Evolutionary conservation across 1,284 basidiomycete species (phyloP).

Genomic region (Mrakiaceae sp.): DNA sequence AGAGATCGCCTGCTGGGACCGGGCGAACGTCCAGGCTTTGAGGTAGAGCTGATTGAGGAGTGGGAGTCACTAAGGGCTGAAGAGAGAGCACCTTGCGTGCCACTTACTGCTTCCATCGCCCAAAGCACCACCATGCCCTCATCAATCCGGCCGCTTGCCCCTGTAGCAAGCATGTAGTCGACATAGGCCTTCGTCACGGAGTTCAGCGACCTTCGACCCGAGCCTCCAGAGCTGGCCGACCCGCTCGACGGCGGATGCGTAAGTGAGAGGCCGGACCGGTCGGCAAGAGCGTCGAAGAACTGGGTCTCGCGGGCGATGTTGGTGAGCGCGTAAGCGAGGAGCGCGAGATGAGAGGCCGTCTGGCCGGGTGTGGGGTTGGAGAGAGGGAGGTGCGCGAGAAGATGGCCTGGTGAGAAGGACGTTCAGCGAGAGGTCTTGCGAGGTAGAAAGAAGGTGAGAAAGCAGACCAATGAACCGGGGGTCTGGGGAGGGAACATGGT

Average conservation of each 20-base stretch:
- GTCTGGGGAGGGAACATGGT: neutral
- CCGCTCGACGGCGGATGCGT: slow-evolving; percentile 28
- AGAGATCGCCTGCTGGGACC: slow-evolving; percentile 23
- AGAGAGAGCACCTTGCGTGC: neutral
- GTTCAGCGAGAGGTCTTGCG: slow-evolving; percentile 5
- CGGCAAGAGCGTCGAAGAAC: slow-evolving; percentile 49
- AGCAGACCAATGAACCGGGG: slow-evolving; percentile 12
- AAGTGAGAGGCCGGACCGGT: slow-evolving; percentile 36
- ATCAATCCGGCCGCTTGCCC: slow-evolving; percentile 38
- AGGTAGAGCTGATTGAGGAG: slow-evolving; percentile 40
- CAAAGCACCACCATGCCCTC: slow-evolving; percentile 59
- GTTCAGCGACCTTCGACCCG: neutral
- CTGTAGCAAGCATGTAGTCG: slow-evolving; percentile 38
- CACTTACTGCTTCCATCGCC: slow-evolving; percentile 49
- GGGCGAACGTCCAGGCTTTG: slow-evolving; percentile 52
- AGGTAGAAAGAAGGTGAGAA: slow-evolving; percentile 3
- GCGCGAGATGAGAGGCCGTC: neutral
- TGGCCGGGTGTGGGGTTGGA: neutral
- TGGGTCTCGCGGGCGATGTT: slow-evolving; percentile 50
- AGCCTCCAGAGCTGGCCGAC: slow-evolving; percentile 21
- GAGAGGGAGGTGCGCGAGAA: slow-evolving; percentile 6
- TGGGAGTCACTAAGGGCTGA: neutral
- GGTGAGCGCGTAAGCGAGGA: slow-evolving; percentile 43
- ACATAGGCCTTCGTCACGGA: slow-evolving; percentile 49
- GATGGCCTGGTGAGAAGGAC: slow-evolving; percentile 16